Base-by-base conservation (phyloP, 2,329 filamentous ascomycete species). In the Pseudogymnoascus sp. region DNA sequence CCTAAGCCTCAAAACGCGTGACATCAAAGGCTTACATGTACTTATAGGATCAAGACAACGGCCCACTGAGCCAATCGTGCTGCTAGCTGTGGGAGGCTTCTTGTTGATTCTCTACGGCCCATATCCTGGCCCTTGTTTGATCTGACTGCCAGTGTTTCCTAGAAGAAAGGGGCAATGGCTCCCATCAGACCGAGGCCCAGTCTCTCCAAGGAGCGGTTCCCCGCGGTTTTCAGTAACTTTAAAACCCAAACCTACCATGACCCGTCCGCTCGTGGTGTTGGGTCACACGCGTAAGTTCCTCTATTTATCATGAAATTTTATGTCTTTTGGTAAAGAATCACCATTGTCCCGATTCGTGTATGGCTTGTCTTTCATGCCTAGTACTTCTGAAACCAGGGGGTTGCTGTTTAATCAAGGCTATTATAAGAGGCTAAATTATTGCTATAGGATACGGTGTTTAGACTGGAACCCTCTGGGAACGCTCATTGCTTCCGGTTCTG, bases 391-490 rank as follows among this genome's bases (percentile, higher is more conserved):
- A 12, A 57, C 10, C 10, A 57, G n/a, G 16, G 29, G 11, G 12
- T 36, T 57, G 2, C 11, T 8, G 14, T 10, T 34, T 57, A 18
- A 12, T 36, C 3, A 21, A 34, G 2, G 16, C 4, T 8, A 57
- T 16, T 14, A 57, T 16, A 34, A 36, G 26, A 57, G 16, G 51
- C 51, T 57, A 36, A 54, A 18, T 34, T 34, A 59, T 18, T 36
- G 12, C n/a, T 60, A 36, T 42, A 91, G 88, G 67, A 81, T 96
- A 64, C 86, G 90, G 42, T 88, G 89, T 1, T 87, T 97, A 68
- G 87, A 90, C 40, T 97, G 93, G 93, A 96, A 93, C 68, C 90
- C 93, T 0, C 80, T 90, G 0, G 92, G 93, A 36, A 89, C 85
- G 7, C 80, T 95, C 65, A 86, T 97, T 66, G 93, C 93, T 0